phyloP scores from a whole-genome alignment of 495 filamentous ascomycete species.

The Penicillium soppii region DNA sequence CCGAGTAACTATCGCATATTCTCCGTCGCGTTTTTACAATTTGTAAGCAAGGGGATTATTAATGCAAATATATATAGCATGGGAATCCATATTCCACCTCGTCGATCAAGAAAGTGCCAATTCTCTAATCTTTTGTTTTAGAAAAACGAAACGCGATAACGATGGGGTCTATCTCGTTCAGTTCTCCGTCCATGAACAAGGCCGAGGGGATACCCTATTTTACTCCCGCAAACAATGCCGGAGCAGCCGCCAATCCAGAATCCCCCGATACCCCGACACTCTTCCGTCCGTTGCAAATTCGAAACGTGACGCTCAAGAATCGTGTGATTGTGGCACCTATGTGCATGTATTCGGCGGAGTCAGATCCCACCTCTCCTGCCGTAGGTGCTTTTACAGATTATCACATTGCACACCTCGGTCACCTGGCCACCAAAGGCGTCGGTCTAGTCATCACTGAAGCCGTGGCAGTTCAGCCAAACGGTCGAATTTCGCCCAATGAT shows the following conservation, averaged over 20 bases:
- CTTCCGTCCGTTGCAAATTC: slow-evolving; percentile 65
- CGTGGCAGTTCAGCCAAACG: slow-evolving; percentile 63
- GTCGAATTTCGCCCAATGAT: slow-evolving; percentile 70
- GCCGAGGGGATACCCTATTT: slow-evolving; percentile 48
- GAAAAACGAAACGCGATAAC: neutral
- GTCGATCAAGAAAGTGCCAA: no score
- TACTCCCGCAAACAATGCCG: slow-evolving; percentile 57
- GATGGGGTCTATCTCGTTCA: slow-evolving; percentile 21
- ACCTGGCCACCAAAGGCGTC: slow-evolving; percentile 62
- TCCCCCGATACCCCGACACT: slow-evolving; percentile 55
- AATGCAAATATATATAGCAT: neutral
- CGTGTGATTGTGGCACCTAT: slow-evolving; percentile 57
- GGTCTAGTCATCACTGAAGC: slow-evolving; percentile 70
- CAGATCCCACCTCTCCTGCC: slow-evolving; percentile 29
- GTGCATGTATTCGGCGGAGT: slow-evolving; percentile 67
- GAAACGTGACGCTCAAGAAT: slow-evolving; percentile 69
- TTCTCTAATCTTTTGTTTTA: no score
- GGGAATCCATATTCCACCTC: neutral
- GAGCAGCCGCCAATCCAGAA: slow-evolving; percentile 45
- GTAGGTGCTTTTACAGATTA: slow-evolving; percentile 69
- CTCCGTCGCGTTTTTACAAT: no score
- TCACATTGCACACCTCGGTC: slow-evolving; percentile 65
- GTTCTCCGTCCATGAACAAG: slow-evolving; percentile 14
- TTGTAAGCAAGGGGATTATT: slow-evolving; percentile 4
- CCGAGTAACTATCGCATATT: neutral